Base-by-base conservation (phyloP, 768 basidiomycete genomes). In the Pulveroboletus ravenelii region DNA sequence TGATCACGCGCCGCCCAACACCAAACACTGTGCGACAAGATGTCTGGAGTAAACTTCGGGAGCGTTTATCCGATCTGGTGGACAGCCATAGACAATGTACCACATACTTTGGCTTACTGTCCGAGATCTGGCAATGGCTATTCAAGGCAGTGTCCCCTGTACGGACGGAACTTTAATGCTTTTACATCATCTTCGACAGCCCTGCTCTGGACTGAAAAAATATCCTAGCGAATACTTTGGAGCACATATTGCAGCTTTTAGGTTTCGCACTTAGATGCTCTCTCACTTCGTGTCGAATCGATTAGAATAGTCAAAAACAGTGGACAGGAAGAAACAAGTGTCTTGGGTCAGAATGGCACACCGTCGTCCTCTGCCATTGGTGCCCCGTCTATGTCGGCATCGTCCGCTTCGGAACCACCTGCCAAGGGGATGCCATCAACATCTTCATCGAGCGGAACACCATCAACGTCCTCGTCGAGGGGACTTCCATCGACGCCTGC, bases 391-490 rank as follows among this genome's bases (percentile, higher is more conserved):
- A 62, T 32, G n/a, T 64, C 61, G 0, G 13, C 53, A 40, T 56
- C 58, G 20, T 52, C 53, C 9, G 45, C 49, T 40, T 62, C 56
- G 20, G 54, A 48, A 40, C 45, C 62, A 30, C 50, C 41, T 18
- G 46, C 48, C 54, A 77, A 61, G 7, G 74, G 70, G 34, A 59
- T 64, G 9, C 75, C 77, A 32, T 75, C 74, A 14, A 72, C 46
- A 42, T 74, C 74, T 17, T 65, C 69, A 25, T 57, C 57, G 25
- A 70, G 50, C 15, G 64, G 57, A 48, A 57, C 52, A 29, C 66
- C 56, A 45, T 70, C 64, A 47, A 60, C 58, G 23, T 62, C 53
- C 20, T 54, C 51, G 15, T 55, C 52, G 45, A 77, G 62, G 4
- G 72, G 70, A 25, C 57, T 68, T 0, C 74, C 76, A 32, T 74